Percentiles rank a stretch among this genome's conserved stretches.
phyloP scores from a whole-genome alignment of 2,329 filamentous ascomycete genomes.

The Thielaviopsis euricoi region DNA sequence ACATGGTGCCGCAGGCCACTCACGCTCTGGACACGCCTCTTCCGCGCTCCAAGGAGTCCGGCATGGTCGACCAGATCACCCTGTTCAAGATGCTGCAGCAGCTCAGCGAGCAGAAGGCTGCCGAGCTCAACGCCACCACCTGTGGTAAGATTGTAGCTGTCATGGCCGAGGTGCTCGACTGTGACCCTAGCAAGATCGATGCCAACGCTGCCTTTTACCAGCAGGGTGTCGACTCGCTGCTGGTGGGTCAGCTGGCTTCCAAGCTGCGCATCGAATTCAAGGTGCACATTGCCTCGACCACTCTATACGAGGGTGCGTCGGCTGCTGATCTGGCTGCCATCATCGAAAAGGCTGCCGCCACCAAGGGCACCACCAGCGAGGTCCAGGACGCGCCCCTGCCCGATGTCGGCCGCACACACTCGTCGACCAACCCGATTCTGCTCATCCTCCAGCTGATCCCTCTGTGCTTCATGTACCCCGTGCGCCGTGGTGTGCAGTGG shows the following conservation, averaged over 20 bases:
- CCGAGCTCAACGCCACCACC: constrained; percentile 15
- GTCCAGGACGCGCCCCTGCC: constrained; percentile 13
- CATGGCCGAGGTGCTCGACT: constrained; percentile 29
- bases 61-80: constrained; percentile 20
- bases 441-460: constrained; percentile 35
- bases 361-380: constrained; percentile 8
- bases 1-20: constrained; percentile 24
- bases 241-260: constrained; percentile 34
- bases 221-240: constrained; percentile 36
- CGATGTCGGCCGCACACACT: constrained; percentile 25
- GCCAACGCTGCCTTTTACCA: constrained; percentile 32
- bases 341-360: constrained; percentile 20
- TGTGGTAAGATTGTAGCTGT: constrained; percentile 24
- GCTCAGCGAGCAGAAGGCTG: constrained; percentile 14
- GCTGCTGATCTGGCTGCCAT: constrained; percentile 24
- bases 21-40: constrained; percentile 21
- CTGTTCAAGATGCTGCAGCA: constrained; percentile 20
- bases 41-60: constrained; percentile 17
- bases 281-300: constrained; percentile 31
- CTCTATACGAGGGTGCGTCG: constrained; percentile 32
- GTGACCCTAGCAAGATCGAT: constrained; percentile 23
- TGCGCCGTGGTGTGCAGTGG: constrained; percentile 35
- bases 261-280: constrained; percentile 31
- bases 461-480: constrained; percentile 30
- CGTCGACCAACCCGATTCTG: constrained; percentile 32